Conservation (phyloP, 805 yeast species). For the Myxozyma udenii region DNA sequence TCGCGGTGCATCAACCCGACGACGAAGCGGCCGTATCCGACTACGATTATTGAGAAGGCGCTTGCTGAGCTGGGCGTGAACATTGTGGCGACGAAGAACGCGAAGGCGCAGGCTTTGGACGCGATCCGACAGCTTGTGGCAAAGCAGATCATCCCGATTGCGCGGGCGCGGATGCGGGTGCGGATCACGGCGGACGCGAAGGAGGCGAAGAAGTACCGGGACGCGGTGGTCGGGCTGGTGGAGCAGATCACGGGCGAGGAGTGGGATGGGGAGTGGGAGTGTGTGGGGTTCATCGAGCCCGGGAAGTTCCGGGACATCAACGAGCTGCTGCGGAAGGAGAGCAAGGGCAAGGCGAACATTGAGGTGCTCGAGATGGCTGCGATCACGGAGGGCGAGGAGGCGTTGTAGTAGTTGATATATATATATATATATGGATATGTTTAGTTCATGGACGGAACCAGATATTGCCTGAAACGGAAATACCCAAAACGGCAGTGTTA, state of each 20-base stretch:
- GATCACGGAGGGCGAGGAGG: conserved; percentile 53
- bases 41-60: conserved; percentile 88
- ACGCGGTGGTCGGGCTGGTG: conserved; percentile 44
- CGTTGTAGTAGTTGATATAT: conserved; percentile 1
- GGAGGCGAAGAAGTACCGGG: conserved; percentile 48
- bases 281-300: conserved; percentile 77
- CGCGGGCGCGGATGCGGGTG: conserved; percentile 89
- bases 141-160: conserved; percentile 85
- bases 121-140: conserved; percentile 76
- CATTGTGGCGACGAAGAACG: conserved; percentile 65
- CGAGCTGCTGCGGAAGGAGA: conserved; percentile 53
- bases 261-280: conserved; percentile 45
- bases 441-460: too few relatives aligned
- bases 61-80: conserved; percentile 69
- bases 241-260: conserved; percentile 47
- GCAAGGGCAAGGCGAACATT: conserved; percentile 59
- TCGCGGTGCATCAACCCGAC: conserved; percentile 90
- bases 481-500: too few relatives aligned
- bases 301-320: conserved; percentile 71
- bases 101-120: conserved; percentile 87
- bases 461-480: too few relatives aligned
- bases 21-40: conserved; percentile 87
- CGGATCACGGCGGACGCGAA: conserved; percentile 54
- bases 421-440: too few relatives aligned
- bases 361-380: conserved; percentile 91